Conservation (phyloP, 2,329 filamentous ascomycete genomes). For the Ilyonectria sp. region DNA sequence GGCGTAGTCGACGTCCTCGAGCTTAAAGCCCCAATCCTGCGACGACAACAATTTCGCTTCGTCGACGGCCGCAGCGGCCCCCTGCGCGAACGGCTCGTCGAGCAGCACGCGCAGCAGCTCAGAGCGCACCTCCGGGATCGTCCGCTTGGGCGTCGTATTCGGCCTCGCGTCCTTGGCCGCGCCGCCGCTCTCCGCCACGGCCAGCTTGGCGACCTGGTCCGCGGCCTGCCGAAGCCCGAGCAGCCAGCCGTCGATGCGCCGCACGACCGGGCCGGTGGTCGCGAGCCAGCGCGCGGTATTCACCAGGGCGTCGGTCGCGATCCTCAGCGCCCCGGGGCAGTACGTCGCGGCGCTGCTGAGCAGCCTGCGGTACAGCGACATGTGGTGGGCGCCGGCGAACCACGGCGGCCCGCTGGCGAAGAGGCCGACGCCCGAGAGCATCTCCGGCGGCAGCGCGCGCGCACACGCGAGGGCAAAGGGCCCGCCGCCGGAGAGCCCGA, state of each 20-base stretch:
- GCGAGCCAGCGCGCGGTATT: conserved; percentile 28
- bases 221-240: conserved; percentile 25
- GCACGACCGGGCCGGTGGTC: conserved; percentile 1
- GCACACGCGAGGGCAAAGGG: conserved; percentile 56
- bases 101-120: conserved; percentile 49
- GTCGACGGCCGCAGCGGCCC: conserved; percentile 42
- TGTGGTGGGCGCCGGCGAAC: conserved; percentile 50
- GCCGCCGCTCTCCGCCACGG: conserved; percentile 4
- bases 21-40: conserved; percentile 49
- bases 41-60: conserved; percentile 51
- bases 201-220: conserved; percentile 10
- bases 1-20: conserved; percentile 48
- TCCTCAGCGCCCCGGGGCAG: conserved; percentile 44
- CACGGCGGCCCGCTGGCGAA: conserved; percentile 55
- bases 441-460: conserved; percentile 45
- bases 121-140: conserved; percentile 43
- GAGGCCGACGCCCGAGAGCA: conserved; percentile 55
- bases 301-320: conserved; percentile 22
- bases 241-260: conserved; percentile 34
- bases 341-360: conserved; percentile 36
- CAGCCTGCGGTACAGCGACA: conserved; percentile 46
- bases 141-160: not conserved
- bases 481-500: conserved; percentile 55
- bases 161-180: not conserved
- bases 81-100: conserved; percentile 50